Evolutionary conservation across 1,139 yeast genomes (phyloP), one percentile per base, ranked within the genome.

Genomic region (Hansenula sp.): DNA sequence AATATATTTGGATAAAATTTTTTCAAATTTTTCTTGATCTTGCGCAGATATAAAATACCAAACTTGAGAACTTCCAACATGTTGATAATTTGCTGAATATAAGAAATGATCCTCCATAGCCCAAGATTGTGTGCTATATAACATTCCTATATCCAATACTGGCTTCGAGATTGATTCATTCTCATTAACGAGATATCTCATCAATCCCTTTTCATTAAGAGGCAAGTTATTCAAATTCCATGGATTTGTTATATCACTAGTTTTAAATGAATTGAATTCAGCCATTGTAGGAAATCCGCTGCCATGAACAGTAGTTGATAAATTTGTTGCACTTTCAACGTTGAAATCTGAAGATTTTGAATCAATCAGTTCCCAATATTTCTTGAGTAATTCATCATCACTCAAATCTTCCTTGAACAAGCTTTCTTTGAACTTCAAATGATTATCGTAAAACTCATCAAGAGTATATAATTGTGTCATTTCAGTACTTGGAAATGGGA

Each of bases 41-140:
- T 68, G 67, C n/a, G 85, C 88, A 0, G 92, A 82, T 17, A 89
- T 74, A 34, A 88, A 78, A 52, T 82, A 86, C 95, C 95, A 85
- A n/a, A 82, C 65, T 54, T 79, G 82, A 21, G 74, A 64, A 5
- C 81, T 82, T 9, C 95, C 95, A 40, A 75, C 61, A 50, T 83
- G 85, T 46, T 79, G 86, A 52, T 75, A 85, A 55, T 82, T 82
- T 22, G 78, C 68, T 10, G 75, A 65, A 44, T 83, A 84, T 1
- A 89, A 66, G 57, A 79, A 81, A 51, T 83, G 92, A 51, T 87
- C 96, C 53, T 84, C 94, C 40, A 76, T 66, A 40, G 69, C 71
- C 95, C 95, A 89, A 50, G 82, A 76, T 44, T 79, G 78, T 2
- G 83, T 69, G 34, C 89, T 75, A 52, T 80, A 82, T 19, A 83